A percentile compares a stretch with the other conserved stretches of the same genome.
phyloP scores from a whole-genome alignment of 2,329 filamentous ascomycete species.

The Aspergillus sp. region DNA sequence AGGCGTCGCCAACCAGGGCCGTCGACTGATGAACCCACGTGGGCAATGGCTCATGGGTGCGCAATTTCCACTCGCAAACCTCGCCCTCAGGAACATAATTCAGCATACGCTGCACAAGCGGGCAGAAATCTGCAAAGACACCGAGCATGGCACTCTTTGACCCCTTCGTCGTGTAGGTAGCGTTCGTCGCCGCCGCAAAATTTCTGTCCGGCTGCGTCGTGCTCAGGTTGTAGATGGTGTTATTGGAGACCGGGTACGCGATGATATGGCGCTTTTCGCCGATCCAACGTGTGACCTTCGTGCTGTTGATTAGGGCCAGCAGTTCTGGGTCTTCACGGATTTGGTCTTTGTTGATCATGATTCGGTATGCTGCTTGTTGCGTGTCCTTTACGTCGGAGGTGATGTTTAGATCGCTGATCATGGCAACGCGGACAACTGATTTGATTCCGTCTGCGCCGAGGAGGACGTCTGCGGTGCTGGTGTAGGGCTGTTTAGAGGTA shows the following conservation, averaged over 20 bases:
- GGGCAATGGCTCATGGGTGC: conserved; percentile 61
- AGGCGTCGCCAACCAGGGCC: conserved; percentile 60
- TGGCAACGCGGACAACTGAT: conserved; percentile 45
- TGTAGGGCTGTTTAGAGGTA: conserved; percentile 48
- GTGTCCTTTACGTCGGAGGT: conserved; percentile 48
- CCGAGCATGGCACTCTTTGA: conserved; percentile 61
- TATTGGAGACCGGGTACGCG: conserved; percentile 63
- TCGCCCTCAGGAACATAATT: conserved; percentile 63
- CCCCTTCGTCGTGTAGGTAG: conserved; percentile 64
- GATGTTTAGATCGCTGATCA: conserved; percentile 40
- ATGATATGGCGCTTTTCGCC: conserved; percentile 68
- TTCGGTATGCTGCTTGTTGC: conserved; percentile 55
- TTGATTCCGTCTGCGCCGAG: conserved; percentile 58
- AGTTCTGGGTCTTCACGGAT: conserved; percentile 52
- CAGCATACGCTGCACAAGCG: conserved; percentile 60
- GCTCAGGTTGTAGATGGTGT: conserved; percentile 66
- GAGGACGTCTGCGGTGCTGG: conserved; percentile 52
- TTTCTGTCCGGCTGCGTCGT: conserved; percentile 62
- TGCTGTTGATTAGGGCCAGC: conserved; percentile 55
- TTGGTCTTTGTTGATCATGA: conserved; percentile 51
- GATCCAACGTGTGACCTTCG: conserved; percentile 63
- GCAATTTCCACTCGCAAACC: conserved; percentile 66
- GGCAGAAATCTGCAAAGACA: conserved; percentile 61
- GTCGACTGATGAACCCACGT: conserved; percentile 59
- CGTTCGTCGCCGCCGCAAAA: conserved; percentile 57